phyloP scores from a whole-genome alignment of 306 rosid species.

The Vicia faba region DNA sequence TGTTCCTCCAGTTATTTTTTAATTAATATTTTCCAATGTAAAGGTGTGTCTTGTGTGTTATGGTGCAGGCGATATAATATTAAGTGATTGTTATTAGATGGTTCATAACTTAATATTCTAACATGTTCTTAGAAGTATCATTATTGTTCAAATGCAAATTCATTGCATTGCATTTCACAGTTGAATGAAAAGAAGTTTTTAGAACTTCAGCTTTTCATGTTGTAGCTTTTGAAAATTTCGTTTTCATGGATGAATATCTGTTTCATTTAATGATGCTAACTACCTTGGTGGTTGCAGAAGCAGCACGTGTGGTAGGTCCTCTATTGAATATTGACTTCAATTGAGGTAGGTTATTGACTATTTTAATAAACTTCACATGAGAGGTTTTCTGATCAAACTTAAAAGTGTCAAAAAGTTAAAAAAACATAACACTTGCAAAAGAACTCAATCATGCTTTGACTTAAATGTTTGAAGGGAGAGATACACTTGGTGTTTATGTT shows the following conservation, averaged over 20 bases:
- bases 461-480: background rate
- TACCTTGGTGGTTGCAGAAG: constrained; percentile 6
- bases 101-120: constrained; percentile 45
- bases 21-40: constrained; percentile 54
- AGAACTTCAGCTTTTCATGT: constrained; percentile 5
- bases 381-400: too few species aligned
- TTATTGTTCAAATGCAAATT: constrained; percentile 35
- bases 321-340: background rate
- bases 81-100: constrained; percentile 41
- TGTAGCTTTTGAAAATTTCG: constrained; percentile 13
- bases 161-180: constrained; percentile 28
- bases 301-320: constrained; percentile 2
- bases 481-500: background rate
- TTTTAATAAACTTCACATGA: too few species aligned
- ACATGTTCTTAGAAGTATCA: constrained; percentile 46
- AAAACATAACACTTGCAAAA: background rate
- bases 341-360: background rate
- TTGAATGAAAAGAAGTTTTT: constrained; percentile 27
- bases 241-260: constrained; percentile 6
- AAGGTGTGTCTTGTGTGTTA: constrained; percentile 55
- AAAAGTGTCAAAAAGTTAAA: background rate
- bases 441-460: background rate
- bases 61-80: constrained; percentile 52
- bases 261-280: background rate
- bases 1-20: constrained; percentile 38